These are phyloP conservation scores for Phytophthora pseudosyringae DNA, from an alignment of 352 stramenopile species.

Conservation along the genomic window DNA sequence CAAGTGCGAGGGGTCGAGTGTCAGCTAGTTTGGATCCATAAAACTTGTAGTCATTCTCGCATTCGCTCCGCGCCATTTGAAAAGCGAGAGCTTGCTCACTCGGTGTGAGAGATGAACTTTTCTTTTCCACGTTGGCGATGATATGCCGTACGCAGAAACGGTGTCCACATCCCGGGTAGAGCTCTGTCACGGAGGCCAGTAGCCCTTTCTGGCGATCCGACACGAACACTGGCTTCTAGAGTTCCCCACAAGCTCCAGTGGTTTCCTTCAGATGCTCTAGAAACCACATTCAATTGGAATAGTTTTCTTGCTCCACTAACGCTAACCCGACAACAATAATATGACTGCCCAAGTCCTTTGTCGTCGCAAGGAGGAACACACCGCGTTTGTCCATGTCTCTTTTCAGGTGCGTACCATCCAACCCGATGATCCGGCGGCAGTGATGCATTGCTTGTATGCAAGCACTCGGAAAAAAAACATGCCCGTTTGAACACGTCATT, in stretches of 20 bases:
- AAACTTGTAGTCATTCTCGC: constrained; percentile 11
- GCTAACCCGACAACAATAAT: constrained; percentile 5
- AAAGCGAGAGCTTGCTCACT: not conserved
- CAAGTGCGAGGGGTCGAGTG: not conserved
- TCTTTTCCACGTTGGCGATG: constrained; percentile 3
- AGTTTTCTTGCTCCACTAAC: constrained; percentile 3
- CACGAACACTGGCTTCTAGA: constrained; percentile 4
- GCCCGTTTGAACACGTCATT: not conserved
- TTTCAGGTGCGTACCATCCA: constrained; percentile 7
- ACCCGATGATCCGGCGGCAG: constrained; percentile 1
- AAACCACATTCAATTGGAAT: not conserved
- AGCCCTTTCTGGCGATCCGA: constrained; percentile 9
- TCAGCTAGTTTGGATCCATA: constrained; percentile 7
- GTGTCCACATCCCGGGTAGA: not conserved
- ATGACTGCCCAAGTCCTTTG: constrained; percentile 1
- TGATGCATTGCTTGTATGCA: not conserved
- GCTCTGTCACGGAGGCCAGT: not conserved
- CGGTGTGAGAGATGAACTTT: not conserved
- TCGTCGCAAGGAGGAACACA: constrained; percentile 4
- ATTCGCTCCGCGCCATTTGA: not conserved
- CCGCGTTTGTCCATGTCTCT: constrained; percentile 10
- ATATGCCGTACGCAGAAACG: constrained; percentile 4
- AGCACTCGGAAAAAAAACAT: constrained; percentile 2
- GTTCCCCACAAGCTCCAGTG: not conserved
- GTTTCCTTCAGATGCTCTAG: not conserved